phyloP scores from a whole-genome alignment of 257 asterid species.

The Vinca minor region DNA sequence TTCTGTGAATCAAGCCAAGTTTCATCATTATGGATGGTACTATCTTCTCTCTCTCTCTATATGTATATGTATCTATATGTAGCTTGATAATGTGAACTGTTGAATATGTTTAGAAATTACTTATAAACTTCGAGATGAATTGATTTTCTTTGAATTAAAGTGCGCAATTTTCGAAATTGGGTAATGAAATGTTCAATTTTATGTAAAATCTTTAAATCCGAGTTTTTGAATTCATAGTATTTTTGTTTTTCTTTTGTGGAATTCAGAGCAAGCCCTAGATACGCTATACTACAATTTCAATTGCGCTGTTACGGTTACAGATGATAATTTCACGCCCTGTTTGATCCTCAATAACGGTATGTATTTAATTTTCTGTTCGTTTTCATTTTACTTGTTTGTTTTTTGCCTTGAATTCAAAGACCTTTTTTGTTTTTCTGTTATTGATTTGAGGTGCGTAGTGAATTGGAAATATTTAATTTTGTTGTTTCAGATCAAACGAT shows the following conservation, averaged over 20 bases:
- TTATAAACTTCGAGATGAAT: background rate
- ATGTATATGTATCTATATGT: background rate
- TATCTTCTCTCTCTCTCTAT: conserved; percentile 1
- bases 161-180: background rate
- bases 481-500: conserved; percentile 19
- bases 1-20: background rate
- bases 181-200: background rate
- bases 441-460: background rate
- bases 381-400: background rate
- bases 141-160: background rate
- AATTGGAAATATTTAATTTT: background rate
- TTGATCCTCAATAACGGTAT: conserved; percentile 15
- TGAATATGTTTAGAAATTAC: no score
- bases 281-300: conserved; percentile 38
- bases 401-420: no score
- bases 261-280: conserved; percentile 47
- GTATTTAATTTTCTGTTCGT: no score
- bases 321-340: conserved; percentile 8
- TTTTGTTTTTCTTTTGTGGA: background rate
- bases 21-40: conserved; percentile 55
- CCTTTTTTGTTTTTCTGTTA: background rate
- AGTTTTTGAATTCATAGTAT: background rate
- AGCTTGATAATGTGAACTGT: background rate
- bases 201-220: background rate
- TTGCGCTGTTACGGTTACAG: conserved; percentile 35